These are phyloP conservation scores for Mrakia frigida DNA, from an alignment of 768 basidiomycete genomes.

Conservation along the genomic window DNA sequence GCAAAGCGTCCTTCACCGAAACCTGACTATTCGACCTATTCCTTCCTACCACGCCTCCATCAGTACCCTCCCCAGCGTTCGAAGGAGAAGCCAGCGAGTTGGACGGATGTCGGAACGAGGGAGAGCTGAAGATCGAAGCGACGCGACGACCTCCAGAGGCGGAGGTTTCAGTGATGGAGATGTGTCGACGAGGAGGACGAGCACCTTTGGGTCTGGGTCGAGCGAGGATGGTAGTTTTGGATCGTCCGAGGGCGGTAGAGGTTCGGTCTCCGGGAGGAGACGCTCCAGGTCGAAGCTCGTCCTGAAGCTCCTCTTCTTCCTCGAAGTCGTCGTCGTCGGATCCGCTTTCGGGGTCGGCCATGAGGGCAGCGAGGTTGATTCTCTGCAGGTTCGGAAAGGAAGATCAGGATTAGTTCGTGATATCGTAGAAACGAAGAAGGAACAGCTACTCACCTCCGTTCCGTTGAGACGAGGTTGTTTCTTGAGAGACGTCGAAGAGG, in stretches of 20 bases:
- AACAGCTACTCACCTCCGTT: background rate
- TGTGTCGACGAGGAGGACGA: constrained; percentile 3
- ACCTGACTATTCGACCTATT: background rate
- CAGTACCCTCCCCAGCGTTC: background rate
- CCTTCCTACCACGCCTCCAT: background rate
- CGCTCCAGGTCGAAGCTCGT: background rate
- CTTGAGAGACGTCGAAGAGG: background rate
- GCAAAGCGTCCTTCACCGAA: background rate
- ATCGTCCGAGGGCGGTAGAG: background rate
- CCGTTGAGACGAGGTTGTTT: constrained; percentile 1
- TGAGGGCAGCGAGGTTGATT: constrained; percentile 17
- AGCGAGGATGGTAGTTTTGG: background rate
- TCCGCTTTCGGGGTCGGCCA: background rate
- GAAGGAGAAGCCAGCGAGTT: background rate
- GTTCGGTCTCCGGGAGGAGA: background rate
- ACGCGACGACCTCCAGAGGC: background rate
- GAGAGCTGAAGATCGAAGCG: constrained; percentile 4
- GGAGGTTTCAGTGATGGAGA: background rate
- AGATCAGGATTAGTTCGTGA: background rate
- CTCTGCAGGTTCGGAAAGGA: background rate
- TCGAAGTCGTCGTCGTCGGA: constrained; percentile 10
- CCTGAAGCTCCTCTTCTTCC: no score
- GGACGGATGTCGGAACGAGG: background rate
- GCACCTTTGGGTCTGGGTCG: background rate
- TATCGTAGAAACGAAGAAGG: background rate